Base-by-base conservation (phyloP, 257 asterid genomes). In the Gardenia jasminoides region DNA sequence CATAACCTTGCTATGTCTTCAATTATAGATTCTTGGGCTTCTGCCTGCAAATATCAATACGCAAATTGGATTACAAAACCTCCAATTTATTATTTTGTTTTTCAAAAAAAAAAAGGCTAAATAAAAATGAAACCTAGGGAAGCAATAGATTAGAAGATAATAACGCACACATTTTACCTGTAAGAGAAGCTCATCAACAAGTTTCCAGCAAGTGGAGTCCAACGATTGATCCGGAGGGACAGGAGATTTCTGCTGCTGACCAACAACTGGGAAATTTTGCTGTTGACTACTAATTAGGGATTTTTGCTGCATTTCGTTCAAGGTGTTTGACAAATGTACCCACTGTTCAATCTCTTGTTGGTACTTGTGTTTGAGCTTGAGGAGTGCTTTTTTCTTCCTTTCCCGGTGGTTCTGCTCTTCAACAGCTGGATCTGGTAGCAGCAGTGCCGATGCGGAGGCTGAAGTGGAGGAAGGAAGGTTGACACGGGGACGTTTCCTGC, bases 21-120 rank as follows among this genome's bases (percentile, higher is more conserved):
- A 48, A 94, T 88, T 65, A 88, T 74, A 1, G 84, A 91, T 76
- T 87, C 95, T 78, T 94, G 94, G 6, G 86, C 89, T 83, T 94
- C 95, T 50, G 86, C 90, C 98, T 94, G 70, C 54, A 39, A 67
- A 41, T n/a, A 30, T n/a, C n/a, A n/a, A n/a, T n/a, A n/a, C 65
- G n/a, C n/a, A 74, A 75, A 78, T 43, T 73, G 66, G 79, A 61
- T 24, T 4, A 28, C 48, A 1, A 4, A 47, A n/a, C 19, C n/a
- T 36, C 9, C 22, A 71, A 44, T n/a, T 28, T 33, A n/a, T n/a
- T n/a, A n/a, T n/a, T n/a, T 65, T 46, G 0, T 56, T 56, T 20
- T 61, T 66, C 12, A 54, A 19, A 77, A 6, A 52, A 59, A 44
- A 62, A 44, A 46, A 58, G 76, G 54, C 44, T 5, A 62, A n/a